These are phyloP conservation scores for Colletotrichum scovillei DNA, from an alignment of 2,329 filamentous ascomycete species.

Conservation along the genomic window DNA sequence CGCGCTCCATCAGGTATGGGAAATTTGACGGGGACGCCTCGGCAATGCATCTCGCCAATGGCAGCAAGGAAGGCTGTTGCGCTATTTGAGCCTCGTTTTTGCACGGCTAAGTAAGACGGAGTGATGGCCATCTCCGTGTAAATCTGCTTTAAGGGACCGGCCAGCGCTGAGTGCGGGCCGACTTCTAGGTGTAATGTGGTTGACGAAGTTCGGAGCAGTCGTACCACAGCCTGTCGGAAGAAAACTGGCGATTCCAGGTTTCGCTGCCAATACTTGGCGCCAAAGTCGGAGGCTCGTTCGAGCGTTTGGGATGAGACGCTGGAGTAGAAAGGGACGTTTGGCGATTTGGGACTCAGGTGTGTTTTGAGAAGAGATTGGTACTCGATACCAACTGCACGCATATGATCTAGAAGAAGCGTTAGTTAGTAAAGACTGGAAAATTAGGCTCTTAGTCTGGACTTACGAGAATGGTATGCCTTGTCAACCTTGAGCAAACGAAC, in stretches of 20 bases:
- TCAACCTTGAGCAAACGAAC: slow-evolving; percentile 15
- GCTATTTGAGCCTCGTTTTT: slow-evolving; percentile 64
- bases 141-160: slow-evolving; percentile 40
- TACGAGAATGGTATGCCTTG: slow-evolving; percentile 25
- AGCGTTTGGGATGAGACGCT: slow-evolving; percentile 5
- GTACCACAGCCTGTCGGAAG: slow-evolving; percentile 28
- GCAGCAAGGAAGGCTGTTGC: slow-evolving; percentile 56
- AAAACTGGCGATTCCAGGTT: slow-evolving; percentile 35
- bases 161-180: slow-evolving; percentile 32
- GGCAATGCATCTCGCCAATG: slow-evolving; percentile 45
- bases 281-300: slow-evolving; percentile 4
- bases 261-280: slow-evolving; percentile 31
- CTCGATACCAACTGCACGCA: slow-evolving; percentile 18
- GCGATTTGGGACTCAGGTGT: not conserved
- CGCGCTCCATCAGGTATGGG: not conserved
- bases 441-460: not conserved
- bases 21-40: slow-evolving; percentile 44
- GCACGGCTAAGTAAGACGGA: slow-evolving; percentile 54
- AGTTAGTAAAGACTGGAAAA: not conserved
- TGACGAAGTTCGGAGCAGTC: slow-evolving; percentile 21
- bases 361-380: slow-evolving; percentile 21
- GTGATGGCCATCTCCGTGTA: slow-evolving; percentile 62
- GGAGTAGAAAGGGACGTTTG: slow-evolving; percentile 20
- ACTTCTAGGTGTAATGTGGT: slow-evolving; percentile 40
- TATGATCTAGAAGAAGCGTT: slow-evolving; percentile 6